Evolutionary conservation across 2,329 filamentous ascomycete species (phyloP).

Genomic region (Phialemoniopsis sp.): DNA sequence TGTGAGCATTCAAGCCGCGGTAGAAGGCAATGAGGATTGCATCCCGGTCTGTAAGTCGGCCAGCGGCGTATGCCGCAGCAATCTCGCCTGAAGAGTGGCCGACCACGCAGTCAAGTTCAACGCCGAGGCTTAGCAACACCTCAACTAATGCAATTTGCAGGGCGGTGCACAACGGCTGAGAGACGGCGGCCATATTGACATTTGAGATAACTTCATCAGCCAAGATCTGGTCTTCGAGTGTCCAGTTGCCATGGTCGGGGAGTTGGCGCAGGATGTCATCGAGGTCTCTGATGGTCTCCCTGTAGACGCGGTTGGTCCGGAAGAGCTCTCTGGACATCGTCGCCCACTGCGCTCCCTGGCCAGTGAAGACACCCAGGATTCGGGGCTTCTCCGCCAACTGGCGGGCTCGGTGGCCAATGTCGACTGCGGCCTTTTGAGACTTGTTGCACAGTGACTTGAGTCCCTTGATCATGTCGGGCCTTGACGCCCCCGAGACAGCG

Average conservation of each 20-base stretch:
- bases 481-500: slow-evolving; percentile 17
- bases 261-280: slow-evolving; percentile 21
- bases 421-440: background rate
- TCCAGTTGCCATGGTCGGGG: slow-evolving; percentile 20
- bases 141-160: slow-evolving; percentile 41
- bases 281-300: slow-evolving; percentile 23
- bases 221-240: slow-evolving; percentile 26
- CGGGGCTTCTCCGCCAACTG: slow-evolving; percentile 10
- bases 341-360: slow-evolving; percentile 40
- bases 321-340: slow-evolving; percentile 30
- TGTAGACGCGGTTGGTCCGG: slow-evolving; percentile 21
- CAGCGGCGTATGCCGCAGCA: slow-evolving; percentile 35
- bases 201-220: slow-evolving; percentile 18
- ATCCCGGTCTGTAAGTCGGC: slow-evolving; percentile 23
- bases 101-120: slow-evolving; percentile 24
- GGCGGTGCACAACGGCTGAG: slow-evolving; percentile 49
- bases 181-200: slow-evolving; percentile 32
- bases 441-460: slow-evolving; percentile 11
- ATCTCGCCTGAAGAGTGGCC: slow-evolving; percentile 41
- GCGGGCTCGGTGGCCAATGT: slow-evolving; percentile 16
- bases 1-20: slow-evolving; percentile 27
- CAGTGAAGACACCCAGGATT: slow-evolving; percentile 31
- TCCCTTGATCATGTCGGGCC: slow-evolving; percentile 11
- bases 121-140: slow-evolving; percentile 17
- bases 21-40: slow-evolving; percentile 35